These are phyloP conservation scores for Agrostemma githago DNA, from an alignment of 148 eudicot species.

Conservation along the genomic window DNA sequence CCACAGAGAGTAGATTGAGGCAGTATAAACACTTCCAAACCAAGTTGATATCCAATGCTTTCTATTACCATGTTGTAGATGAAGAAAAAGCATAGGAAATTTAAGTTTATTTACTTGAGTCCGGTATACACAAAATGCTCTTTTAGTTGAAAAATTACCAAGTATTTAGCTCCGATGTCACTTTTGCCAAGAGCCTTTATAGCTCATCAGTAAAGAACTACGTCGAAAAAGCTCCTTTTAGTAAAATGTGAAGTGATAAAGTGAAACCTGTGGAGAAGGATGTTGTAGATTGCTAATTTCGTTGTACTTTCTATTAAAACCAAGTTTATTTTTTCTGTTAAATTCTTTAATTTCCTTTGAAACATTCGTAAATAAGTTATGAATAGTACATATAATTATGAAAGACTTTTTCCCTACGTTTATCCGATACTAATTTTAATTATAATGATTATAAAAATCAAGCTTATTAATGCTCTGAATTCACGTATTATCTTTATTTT, in stretches of 20 bases:
- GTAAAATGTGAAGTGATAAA: background rate
- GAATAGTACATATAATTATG: too few species aligned
- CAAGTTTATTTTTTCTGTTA: background rate
- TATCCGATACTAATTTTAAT: too few species aligned
- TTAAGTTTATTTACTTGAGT: background rate
- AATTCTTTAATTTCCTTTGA: background rate
- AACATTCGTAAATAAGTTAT: background rate
- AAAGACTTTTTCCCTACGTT: too few species aligned
- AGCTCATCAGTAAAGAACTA: background rate
- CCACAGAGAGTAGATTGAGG: too few species aligned
- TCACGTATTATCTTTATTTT: background rate
- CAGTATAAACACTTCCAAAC: too few species aligned
- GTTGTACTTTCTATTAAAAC: background rate
- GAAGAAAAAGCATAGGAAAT: background rate
- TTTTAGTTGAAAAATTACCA: background rate
- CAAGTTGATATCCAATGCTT: too few species aligned
- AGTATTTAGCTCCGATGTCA: background rate
- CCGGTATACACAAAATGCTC: background rate
- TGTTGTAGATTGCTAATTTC: background rate
- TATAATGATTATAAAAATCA: background rate
- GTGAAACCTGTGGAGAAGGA: background rate
- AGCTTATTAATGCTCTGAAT: background rate
- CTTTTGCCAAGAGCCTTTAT: background rate
- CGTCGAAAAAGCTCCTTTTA: background rate
- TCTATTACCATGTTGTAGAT: background rate